A percentile compares a stretch with the other conserved stretches of the same genome.
Evolutionary conservation across 208 protist species (phyloP).

Genomic region (Strigomonas galati): DNA sequence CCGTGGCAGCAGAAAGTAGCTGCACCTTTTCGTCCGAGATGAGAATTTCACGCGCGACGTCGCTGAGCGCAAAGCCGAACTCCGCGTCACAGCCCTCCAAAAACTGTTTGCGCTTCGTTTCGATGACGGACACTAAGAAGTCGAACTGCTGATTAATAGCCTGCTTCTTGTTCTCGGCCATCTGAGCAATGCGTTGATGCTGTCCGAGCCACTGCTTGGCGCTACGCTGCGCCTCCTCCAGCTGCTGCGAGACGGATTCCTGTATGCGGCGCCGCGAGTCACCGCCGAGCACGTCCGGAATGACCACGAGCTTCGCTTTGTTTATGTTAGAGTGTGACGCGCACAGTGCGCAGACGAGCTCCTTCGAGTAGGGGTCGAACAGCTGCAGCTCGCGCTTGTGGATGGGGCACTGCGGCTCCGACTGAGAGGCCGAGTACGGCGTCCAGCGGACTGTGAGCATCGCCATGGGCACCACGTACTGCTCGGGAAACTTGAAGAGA

Average conservation of each 20-base stretch:
- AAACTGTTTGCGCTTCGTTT: constrained; percentile 69
- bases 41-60: constrained; percentile 72
- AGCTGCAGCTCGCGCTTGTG: constrained; percentile 77
- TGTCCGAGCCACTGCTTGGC: constrained; percentile 64
- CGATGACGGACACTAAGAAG: constrained; percentile 63
- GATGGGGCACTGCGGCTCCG: constrained; percentile 73
- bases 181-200: constrained; percentile 66
- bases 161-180: constrained; percentile 59
- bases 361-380: constrained; percentile 73
- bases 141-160: constrained; percentile 77
- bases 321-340: constrained; percentile 34
- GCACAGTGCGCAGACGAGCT: constrained; percentile 78
- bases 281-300: constrained; percentile 71
- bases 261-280: constrained; percentile 66
- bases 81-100: constrained; percentile 70
- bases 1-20: constrained; percentile 58
- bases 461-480: constrained; percentile 65
- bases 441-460: constrained; percentile 71
- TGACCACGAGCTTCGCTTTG: constrained; percentile 52
- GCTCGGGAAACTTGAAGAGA: constrained; percentile 60
- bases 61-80: constrained; percentile 59
- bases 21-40: constrained; percentile 72
- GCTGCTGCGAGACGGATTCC: constrained; percentile 49
- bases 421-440: constrained; percentile 52
- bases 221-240: constrained; percentile 49